These are phyloP conservation scores for Arthrinium phaeospermum DNA, from an alignment of 2,329 filamentous ascomycete genomes.

Conservation along the genomic window DNA sequence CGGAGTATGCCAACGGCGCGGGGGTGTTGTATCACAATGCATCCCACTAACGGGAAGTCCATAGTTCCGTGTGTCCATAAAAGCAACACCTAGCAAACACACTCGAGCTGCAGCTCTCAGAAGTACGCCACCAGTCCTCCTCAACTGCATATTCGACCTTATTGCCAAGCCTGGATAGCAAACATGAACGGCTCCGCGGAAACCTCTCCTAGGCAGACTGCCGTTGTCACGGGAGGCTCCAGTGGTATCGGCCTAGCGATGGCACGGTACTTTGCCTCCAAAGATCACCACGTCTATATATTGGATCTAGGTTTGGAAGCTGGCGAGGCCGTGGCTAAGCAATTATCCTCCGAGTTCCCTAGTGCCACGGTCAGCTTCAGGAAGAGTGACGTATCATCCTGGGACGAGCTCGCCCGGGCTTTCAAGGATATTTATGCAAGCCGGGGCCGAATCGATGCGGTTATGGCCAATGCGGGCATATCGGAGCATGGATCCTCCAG, in stretches of 20 bases:
- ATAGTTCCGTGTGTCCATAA: not conserved
- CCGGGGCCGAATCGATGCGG: slow-evolving; percentile 48
- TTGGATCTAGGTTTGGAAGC: slow-evolving; percentile 39
- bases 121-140: not conserved
- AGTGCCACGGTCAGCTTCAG: slow-evolving; percentile 36
- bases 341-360: slow-evolving; percentile 35
- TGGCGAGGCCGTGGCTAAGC: slow-evolving; percentile 33
- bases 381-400: slow-evolving; percentile 45
- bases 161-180: not conserved
- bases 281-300: slow-evolving; percentile 40
- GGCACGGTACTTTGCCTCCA: slow-evolving; percentile 41
- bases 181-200: not conserved
- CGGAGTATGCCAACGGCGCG: not conserved
- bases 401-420: slow-evolving; percentile 41
- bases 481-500: slow-evolving; percentile 45
- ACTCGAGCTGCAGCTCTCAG: not conserved
- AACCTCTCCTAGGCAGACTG: not conserved
- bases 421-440: slow-evolving; percentile 41
- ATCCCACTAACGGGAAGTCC: not conserved
- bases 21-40: not conserved
- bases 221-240: slow-evolving; percentile 42
- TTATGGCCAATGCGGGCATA: slow-evolving; percentile 57
- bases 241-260: slow-evolving; percentile 44
- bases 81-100: not conserved
- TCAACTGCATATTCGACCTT: not conserved